Evolutionary conservation across 371 early-diverging fungal species (phyloP).

Genomic region (Circinella umbellata): DNA sequence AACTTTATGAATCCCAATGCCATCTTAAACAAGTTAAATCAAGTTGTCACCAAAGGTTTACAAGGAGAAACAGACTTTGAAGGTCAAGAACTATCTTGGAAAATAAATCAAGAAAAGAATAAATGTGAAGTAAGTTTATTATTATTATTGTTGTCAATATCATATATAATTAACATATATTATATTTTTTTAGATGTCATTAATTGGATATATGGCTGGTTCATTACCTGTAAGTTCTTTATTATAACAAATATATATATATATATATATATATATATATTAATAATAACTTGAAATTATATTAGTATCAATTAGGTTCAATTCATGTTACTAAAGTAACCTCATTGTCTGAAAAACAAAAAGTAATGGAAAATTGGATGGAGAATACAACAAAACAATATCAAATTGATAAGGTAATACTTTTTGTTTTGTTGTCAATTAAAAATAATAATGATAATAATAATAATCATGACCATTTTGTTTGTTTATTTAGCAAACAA

Average conservation of each 20-base stretch:
- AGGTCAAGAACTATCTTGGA: conserved; percentile 18
- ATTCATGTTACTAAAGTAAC: conserved; percentile 6
- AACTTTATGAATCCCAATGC: conserved; percentile 9
- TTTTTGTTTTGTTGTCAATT: too few relatives aligned
- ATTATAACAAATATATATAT: neutral
- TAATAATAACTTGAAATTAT: neutral
- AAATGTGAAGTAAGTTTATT: conserved; percentile 11
- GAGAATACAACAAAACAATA: conserved; percentile 18
- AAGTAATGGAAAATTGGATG: conserved; percentile 13
- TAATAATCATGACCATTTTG: too few relatives aligned
- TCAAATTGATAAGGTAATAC: conserved; percentile 3
- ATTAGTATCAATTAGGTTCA: conserved; percentile 16
- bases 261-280: too few relatives aligned
- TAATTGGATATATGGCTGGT: conserved; percentile 14
- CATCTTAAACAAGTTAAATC: neutral
- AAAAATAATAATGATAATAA: too few relatives aligned
- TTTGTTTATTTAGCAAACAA: neutral
- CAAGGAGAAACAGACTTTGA: conserved; percentile 19
- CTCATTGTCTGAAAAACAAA: neutral
- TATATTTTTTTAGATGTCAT: conserved; percentile 5
- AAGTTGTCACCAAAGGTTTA: conserved; percentile 11
- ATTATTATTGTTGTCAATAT: neutral
- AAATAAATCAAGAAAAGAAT: conserved; percentile 1
- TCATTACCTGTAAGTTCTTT: conserved; percentile 12
- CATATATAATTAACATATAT: neutral